These are phyloP conservation scores for Pseudonectria foliicola DNA, from an alignment of 2,329 filamentous ascomycete species.

Conservation along the genomic window DNA sequence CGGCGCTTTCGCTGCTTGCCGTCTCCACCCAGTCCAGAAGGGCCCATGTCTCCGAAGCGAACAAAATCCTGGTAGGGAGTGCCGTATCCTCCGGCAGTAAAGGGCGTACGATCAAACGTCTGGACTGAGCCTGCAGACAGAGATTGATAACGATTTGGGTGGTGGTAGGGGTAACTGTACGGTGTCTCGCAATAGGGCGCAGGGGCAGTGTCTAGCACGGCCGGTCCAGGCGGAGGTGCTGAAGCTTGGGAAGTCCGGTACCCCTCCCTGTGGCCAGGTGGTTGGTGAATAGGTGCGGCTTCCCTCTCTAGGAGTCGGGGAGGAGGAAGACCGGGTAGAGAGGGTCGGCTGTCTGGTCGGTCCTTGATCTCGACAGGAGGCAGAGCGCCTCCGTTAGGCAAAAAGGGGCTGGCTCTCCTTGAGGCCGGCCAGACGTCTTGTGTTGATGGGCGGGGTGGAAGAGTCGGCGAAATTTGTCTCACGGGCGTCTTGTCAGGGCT, in stretches of 20 bases:
- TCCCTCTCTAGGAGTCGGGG: constrained; percentile 32
- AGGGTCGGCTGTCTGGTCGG: constrained; percentile 28
- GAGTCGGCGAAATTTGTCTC: constrained; percentile 30
- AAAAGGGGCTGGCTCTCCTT: constrained; percentile 27
- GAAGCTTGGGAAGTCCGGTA: constrained; percentile 25
- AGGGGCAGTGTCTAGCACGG: constrained; percentile 25
- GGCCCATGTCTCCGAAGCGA: constrained; percentile 35
- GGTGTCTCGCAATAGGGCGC: constrained; percentile 26
- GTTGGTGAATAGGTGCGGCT: constrained; percentile 22
- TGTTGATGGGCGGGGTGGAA: constrained; percentile 16
- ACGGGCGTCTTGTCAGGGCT: constrained; percentile 26
- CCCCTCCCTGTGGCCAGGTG: constrained; percentile 29
- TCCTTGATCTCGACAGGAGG: constrained; percentile 28
- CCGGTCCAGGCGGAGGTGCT: constrained; percentile 18
- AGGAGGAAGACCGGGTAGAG: constrained; percentile 34
- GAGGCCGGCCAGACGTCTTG: constrained; percentile 30
- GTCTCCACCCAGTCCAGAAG: constrained; percentile 33
- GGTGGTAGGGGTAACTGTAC: constrained; percentile 35
- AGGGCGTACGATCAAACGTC: constrained; percentile 37
- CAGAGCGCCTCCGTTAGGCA: constrained; percentile 23
- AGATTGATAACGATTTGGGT: constrained; percentile 38
- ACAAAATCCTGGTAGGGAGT: constrained; percentile 37
- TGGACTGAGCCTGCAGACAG: constrained; percentile 37
- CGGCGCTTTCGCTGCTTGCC: constrained; percentile 56
- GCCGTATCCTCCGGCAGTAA: constrained; percentile 34